Evolutionary conservation across 805 yeast species (phyloP).

Genomic region (Isabelozyma pseudorhagii): DNA sequence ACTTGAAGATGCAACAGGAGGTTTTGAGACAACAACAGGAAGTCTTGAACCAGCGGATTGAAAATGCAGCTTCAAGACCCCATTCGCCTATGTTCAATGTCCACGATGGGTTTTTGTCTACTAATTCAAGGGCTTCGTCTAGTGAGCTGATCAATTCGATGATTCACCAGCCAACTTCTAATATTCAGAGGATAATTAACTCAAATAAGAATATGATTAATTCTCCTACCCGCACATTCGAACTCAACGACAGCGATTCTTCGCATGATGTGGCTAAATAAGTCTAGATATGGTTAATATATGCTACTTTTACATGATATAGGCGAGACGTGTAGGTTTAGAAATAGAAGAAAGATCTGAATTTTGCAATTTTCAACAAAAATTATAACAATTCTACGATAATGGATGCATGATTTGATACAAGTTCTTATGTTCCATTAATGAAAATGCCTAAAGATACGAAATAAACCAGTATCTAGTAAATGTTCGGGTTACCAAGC

Average conservation of each 20-base stretch:
- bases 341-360: no score
- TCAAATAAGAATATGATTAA: constrained; percentile 1
- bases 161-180: constrained; percentile 4
- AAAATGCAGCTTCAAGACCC: constrained; percentile 1
- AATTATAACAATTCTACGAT: no score
- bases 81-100: constrained; percentile 1
- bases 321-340: no score
- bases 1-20: constrained; percentile 35
- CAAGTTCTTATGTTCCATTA: no score
- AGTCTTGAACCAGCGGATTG: constrained; percentile 17
- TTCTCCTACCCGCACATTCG: neutral
- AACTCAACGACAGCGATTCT: neutral
- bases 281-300: neutral
- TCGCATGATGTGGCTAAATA: neutral
- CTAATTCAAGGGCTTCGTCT: constrained; percentile 6
- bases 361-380: no score
- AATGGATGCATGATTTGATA: no score
- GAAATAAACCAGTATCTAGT: no score
- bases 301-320: neutral
- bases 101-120: neutral
- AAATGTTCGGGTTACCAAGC: no score
- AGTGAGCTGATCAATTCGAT: constrained; percentile 8
- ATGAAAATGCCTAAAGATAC: no score
- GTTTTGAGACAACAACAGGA: constrained; percentile 36
- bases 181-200: constrained; percentile 6